Evolutionary conservation across 192 early-diverging fungal species (phyloP).

Genomic region (Podila verticillata): DNA sequence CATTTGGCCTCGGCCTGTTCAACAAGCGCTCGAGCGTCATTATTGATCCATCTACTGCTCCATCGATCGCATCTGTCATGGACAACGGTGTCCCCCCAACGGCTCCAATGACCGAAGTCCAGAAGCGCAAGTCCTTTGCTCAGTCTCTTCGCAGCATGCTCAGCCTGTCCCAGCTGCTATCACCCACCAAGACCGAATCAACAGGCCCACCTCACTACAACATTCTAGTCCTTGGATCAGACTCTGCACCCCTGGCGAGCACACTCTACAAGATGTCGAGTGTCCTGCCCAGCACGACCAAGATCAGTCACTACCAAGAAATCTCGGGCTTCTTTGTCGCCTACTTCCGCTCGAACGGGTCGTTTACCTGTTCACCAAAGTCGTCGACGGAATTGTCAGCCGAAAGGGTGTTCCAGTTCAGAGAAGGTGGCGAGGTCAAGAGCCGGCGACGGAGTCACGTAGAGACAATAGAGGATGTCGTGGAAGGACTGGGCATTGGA

Average conservation of each 20-base stretch:
- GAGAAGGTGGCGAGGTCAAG: conserved; percentile 4
- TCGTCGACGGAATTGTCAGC: conserved; percentile 18
- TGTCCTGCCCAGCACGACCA: conserved; percentile 30
- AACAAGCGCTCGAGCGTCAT: conserved; percentile 25
- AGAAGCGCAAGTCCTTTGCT: conserved; percentile 35
- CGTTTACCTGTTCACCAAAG: conserved; percentile 35
- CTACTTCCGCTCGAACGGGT: conserved; percentile 38
- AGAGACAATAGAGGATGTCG: background rate
- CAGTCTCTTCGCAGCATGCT: conserved; percentile 35
- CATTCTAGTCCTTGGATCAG: conserved; percentile 41
- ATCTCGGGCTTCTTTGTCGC: conserved; percentile 50
- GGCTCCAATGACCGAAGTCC: conserved; percentile 6
- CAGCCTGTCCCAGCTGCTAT: conserved; percentile 32
- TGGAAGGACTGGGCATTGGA: background rate
- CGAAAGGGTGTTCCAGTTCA: background rate
- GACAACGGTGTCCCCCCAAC: background rate
- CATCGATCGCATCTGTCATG: background rate
- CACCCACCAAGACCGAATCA: background rate
- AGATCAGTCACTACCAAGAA: conserved; percentile 47
- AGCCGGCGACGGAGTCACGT: background rate
- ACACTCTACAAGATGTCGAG: conserved; percentile 51
- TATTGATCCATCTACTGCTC: conserved; percentile 7
- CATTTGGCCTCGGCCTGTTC: conserved; percentile 6
- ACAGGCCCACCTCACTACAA: conserved; percentile 39
- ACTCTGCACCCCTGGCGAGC: conserved; percentile 38